Base-by-base conservation (phyloP, 176 grass and related monocot genomes). In the Avena sativa region DNA sequence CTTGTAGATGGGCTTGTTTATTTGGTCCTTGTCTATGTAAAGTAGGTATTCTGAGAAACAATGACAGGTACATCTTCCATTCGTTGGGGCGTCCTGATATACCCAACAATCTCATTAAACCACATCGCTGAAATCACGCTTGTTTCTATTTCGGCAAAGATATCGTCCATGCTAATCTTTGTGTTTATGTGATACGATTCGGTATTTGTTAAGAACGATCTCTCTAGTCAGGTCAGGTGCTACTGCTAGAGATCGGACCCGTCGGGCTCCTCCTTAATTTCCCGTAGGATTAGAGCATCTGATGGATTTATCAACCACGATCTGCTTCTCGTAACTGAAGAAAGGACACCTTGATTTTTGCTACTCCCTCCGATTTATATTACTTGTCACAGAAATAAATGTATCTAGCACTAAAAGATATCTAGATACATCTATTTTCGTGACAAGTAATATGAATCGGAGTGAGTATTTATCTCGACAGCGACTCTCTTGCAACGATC, bases 121-220 rank as follows among this genome's bases (percentile, higher is more conserved):
- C 62, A 14, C 1, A 14, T 66, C 26, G 62, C 26, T 17, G 2
- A 16, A 67, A 67, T 67, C 64, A 36, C 64, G 12, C 2, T 34
- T 66, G 2, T 32, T 59, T n/a, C 6, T n/a, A 59, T 59, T 59
- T 59, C 7, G 20, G 57, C 19, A n/a, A 55, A 59, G 57, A 59
- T n/a, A n/a, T n/a, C 8, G 19, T 59, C 57, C 19, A 0, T 6
- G 2, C 65, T 16, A 15, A 16, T 68, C 30, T 17, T 0, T 9
- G 30, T 68, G 19, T 66, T 68, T 69, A 69, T 69, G 65, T 32
- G 64, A 67, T 67, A 67, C 6, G 6, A 67, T 67, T 67, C 13
- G 13, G 2, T 32, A 34, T 67, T 67, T 14, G 13, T 32, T 16
- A 32, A 66, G 40, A 64, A n/a, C 17, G n/a, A 2, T 59, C 57